Percentiles rank a stretch among this genome's conserved stretches.
These are phyloP conservation scores for Polytrichum commune DNA, from an alignment of 225 moss, liverwort and hornwort species.

Conservation along the genomic window DNA sequence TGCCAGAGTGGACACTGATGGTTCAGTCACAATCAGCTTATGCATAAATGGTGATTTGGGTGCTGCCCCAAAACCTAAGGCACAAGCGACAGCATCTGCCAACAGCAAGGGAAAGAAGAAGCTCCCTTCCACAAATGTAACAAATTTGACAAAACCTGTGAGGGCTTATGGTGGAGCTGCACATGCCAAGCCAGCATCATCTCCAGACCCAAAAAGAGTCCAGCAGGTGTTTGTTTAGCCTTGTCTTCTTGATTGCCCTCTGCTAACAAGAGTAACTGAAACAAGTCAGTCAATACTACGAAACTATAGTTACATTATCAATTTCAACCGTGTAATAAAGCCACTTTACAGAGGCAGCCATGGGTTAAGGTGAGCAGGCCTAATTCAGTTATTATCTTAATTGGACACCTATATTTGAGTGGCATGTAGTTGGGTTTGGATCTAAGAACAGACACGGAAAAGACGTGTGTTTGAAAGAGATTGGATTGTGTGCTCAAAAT, in stretches of 20 bases:
- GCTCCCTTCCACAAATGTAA: constrained; percentile 21
- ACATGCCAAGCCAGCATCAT: constrained; percentile 42
- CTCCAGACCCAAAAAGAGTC: constrained; percentile 61
- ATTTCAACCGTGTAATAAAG: too few species aligned
- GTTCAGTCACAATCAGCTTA: constrained; percentile 61
- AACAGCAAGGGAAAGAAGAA: not conserved
- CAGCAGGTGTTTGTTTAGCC: constrained; percentile 44
- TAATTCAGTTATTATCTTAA: too few species aligned
- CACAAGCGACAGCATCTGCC: constrained; percentile 10
- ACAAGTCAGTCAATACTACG: not conserved
- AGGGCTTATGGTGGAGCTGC: constrained; percentile 33
- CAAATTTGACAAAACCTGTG: constrained; percentile 16
- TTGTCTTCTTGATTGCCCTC: not conserved
- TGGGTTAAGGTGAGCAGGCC: too few species aligned
- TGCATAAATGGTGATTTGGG: constrained; percentile 77
- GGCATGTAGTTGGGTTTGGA: not conserved
- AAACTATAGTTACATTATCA: not conserved
- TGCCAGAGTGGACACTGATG: constrained; percentile 70
- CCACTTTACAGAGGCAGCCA: too few species aligned
- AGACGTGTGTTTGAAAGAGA: too few species aligned
- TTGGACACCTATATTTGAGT: too few species aligned
- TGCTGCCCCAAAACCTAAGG: constrained; percentile 35
- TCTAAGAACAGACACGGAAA: too few species aligned
- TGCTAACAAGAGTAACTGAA: too few species aligned
- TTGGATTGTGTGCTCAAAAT: too few species aligned